Evolutionary conservation across 2,329 filamentous ascomycete species (phyloP).

Genomic region (Ceratocystis eucalypticola): DNA sequence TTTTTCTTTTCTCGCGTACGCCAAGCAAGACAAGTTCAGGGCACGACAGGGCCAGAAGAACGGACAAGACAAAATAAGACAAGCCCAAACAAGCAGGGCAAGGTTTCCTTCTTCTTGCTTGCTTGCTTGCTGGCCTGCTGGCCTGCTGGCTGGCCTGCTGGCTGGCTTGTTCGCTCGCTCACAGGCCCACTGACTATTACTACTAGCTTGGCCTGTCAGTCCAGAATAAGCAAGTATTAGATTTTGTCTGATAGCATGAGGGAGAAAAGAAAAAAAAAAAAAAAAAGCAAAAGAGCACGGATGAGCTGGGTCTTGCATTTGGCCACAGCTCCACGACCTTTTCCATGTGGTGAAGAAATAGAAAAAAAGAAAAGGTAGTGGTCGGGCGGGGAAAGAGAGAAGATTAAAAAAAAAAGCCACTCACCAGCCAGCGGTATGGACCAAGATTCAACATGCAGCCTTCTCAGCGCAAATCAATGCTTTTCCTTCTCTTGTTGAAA

Average conservation of each 20-base stretch:
- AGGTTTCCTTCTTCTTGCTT: background rate
- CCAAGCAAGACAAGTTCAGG: background rate
- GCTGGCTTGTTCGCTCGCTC: background rate
- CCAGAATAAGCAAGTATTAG: background rate
- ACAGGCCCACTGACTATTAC: background rate
- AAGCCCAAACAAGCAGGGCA: background rate
- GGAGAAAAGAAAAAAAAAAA: background rate
- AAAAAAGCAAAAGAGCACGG: background rate
- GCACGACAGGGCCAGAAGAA: background rate
- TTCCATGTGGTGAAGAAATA: no score
- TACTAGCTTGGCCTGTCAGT: background rate
- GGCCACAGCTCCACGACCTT: background rate
- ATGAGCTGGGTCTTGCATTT: background rate
- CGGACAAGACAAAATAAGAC: background rate
- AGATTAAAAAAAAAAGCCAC: no score
- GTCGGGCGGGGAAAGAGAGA: no score
- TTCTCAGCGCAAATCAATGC: no score
- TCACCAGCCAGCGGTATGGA: no score
- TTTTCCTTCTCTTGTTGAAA: background rate
- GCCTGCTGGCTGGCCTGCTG: background rate
- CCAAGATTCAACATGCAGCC: no score
- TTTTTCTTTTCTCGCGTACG: background rate
- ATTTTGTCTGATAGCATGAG: slow-evolving; percentile 3
- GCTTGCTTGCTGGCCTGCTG: background rate
- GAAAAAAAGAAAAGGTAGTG: no score